These are phyloP conservation scores for Mucor saturninus DNA, from an alignment of 371 early-diverging fungal species.

Conservation along the genomic window DNA sequence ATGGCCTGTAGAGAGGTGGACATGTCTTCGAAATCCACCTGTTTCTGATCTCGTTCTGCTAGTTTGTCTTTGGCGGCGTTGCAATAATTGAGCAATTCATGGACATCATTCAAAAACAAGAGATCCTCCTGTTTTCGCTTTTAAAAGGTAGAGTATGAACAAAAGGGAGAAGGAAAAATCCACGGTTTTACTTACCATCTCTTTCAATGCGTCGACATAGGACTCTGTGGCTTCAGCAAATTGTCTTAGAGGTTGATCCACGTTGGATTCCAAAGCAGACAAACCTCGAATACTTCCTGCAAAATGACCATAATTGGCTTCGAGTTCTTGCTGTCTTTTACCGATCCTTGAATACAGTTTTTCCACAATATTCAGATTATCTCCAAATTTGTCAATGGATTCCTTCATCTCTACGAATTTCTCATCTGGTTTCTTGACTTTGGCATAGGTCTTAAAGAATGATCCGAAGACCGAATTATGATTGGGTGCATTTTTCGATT, in stretches of 20 bases:
- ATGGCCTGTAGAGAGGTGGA: slow-evolving; percentile 72
- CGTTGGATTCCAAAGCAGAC: slow-evolving; percentile 83
- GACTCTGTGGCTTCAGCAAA: slow-evolving; percentile 75
- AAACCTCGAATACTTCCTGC: slow-evolving; percentile 76
- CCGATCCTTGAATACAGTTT: slow-evolving; percentile 76
- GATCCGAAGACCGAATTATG: slow-evolving; percentile 81
- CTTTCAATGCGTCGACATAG: slow-evolving; percentile 66
- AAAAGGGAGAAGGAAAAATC: neutral
- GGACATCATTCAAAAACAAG: slow-evolving; percentile 78
- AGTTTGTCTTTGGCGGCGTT: slow-evolving; percentile 83
- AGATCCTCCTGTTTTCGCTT: slow-evolving; percentile 68
- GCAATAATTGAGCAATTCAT: slow-evolving; percentile 89
- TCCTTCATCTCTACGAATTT: slow-evolving; percentile 84
- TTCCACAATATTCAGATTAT: slow-evolving; percentile 80
- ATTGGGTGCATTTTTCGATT: slow-evolving; percentile 53
- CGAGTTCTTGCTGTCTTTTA: slow-evolving; percentile 78
- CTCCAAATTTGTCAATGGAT: slow-evolving; percentile 79
- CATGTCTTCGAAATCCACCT: slow-evolving; percentile 90
- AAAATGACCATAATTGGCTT: slow-evolving; percentile 78
- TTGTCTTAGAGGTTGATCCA: slow-evolving; percentile 73
- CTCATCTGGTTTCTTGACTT: slow-evolving; percentile 87
- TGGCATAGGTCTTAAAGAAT: slow-evolving; percentile 83
- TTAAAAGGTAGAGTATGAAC: neutral
- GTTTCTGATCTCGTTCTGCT: slow-evolving; percentile 88
- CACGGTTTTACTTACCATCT: slow-evolving; percentile 55